Evolutionary conservation across 2,329 filamentous ascomycete genomes (phyloP).

Genomic region (Arthrobotrys iridis): DNA sequence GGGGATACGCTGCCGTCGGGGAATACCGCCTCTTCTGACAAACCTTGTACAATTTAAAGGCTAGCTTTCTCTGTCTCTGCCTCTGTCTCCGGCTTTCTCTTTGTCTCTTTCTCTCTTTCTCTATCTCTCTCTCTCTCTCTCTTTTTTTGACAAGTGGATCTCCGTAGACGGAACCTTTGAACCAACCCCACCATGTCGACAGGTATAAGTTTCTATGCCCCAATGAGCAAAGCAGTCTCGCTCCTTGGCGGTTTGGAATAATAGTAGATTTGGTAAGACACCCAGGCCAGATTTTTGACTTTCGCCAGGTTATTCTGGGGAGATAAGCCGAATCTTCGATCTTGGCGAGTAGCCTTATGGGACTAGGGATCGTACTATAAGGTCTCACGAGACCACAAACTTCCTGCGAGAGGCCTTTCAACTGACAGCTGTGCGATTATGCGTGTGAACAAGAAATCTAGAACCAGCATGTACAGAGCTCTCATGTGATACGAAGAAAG

Average conservation of each 20-base stretch:
- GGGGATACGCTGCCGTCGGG: constrained; percentile 43
- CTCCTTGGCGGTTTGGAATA: constrained; percentile 28
- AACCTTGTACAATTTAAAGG: constrained; percentile 8
- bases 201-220: constrained; percentile 11
- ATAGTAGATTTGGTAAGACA: background rate
- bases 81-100: background rate
- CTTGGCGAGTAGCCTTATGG: constrained; percentile 48
- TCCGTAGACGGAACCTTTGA: constrained; percentile 25
- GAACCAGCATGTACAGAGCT: constrained; percentile 39
- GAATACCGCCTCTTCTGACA: constrained; percentile 38
- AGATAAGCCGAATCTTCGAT: constrained; percentile 37
- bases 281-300: constrained; percentile 28
- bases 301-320: constrained; percentile 13
- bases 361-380: constrained; percentile 36
- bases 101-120: constrained; percentile 1
- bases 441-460: constrained; percentile 44
- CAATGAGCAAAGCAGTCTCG: constrained; percentile 38
- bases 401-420: constrained; percentile 34
- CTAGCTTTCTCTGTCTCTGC: background rate
- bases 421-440: constrained; percentile 25
- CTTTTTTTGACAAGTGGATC: constrained; percentile 43
- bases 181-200: constrained; percentile 35
- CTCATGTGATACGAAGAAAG: constrained; percentile 44
- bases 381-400: constrained; percentile 54
- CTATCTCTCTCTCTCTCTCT: background rate